A percentile compares a stretch with the other conserved stretches of the same genome.
phyloP scores from a whole-genome alignment of 176 grass and related monocot genomes.

The Luzula sylvatica region DNA sequence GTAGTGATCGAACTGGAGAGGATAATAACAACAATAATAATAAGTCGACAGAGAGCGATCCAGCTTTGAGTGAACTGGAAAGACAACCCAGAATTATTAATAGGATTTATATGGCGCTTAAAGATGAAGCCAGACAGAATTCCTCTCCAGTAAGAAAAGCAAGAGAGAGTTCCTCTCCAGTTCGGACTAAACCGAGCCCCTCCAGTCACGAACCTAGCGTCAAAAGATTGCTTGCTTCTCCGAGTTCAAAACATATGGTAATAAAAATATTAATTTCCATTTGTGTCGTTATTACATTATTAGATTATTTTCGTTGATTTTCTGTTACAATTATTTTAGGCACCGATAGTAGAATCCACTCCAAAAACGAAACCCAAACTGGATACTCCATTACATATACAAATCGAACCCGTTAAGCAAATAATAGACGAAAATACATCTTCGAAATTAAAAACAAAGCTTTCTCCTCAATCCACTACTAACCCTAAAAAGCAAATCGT shows the following conservation, averaged over 20 bases:
- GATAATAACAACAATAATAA: slow-evolving; percentile 62
- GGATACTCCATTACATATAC: slow-evolving; percentile 30
- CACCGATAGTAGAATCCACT: slow-evolving; percentile 57
- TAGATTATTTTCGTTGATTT: no score
- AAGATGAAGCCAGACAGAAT: slow-evolving; percentile 60
- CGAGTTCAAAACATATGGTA: slow-evolving; percentile 59
- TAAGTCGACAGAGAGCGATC: slow-evolving; percentile 40
- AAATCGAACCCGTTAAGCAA: slow-evolving; percentile 33
- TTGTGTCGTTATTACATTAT: slow-evolving; percentile 32
- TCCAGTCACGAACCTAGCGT: slow-evolving; percentile 28
- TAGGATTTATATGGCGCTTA: slow-evolving; percentile 52
- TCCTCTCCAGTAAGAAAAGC: slow-evolving; percentile 65
- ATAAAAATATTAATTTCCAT: neutral
- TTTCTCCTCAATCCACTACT: slow-evolving; percentile 18
- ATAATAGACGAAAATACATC: slow-evolving; percentile 23
- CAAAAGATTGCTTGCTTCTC: slow-evolving; percentile 41
- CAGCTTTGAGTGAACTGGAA: slow-evolving; percentile 35
- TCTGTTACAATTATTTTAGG: slow-evolving; percentile 56
- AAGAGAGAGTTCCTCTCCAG: neutral
- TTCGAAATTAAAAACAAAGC: slow-evolving; percentile 31
- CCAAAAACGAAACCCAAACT: slow-evolving; percentile 31
- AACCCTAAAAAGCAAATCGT: slow-evolving; percentile 34
- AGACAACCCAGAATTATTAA: slow-evolving; percentile 72
- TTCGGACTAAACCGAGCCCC: slow-evolving; percentile 16
- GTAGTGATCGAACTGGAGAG: slow-evolving; percentile 76